Conservation (phyloP, 768 basidiomycete species). For the Auricularia sp. region DNA sequence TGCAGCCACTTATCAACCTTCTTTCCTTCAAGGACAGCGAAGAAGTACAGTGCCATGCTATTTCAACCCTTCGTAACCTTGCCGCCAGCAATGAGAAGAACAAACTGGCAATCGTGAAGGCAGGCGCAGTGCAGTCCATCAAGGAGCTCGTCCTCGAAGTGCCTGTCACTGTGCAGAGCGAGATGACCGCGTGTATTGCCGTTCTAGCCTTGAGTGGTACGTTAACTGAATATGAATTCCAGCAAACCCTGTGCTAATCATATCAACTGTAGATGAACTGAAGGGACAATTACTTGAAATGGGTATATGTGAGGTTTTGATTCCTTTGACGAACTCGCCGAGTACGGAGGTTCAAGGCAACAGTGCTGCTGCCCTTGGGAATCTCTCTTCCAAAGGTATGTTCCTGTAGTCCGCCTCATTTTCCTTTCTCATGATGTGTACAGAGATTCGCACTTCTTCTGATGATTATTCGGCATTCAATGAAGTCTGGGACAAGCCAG, state of each 20-base stretch:
- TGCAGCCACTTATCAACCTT: constrained; percentile 90
- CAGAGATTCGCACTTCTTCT: background rate
- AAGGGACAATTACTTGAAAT: constrained; percentile 95
- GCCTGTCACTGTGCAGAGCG: constrained; percentile 93
- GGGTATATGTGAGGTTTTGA: constrained; percentile 96
- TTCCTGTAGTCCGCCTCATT: background rate
- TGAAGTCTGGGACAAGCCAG: constrained; percentile 95
- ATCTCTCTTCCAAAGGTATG: constrained; percentile 80
- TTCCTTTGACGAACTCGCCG: constrained; percentile 89
- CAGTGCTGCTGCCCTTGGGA: constrained; percentile 93
- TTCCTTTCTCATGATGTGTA: background rate
- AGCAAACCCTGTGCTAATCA: too few species aligned
- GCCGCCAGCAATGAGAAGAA: constrained; percentile 97
- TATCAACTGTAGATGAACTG: constrained; percentile 63
- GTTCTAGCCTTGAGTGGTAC: constrained; percentile 89
- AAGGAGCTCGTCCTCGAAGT: constrained; percentile 93
- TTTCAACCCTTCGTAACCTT: constrained; percentile 90
- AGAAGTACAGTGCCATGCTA: constrained; percentile 99
- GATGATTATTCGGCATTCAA: constrained; percentile 92
- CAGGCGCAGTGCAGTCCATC: constrained; percentile 92
- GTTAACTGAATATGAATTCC: too few species aligned
- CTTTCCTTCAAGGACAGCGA: constrained; percentile 98
- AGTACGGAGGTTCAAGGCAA: constrained; percentile 99
- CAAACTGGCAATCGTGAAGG: constrained; percentile 94
- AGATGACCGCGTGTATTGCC: constrained; percentile 99